Conservation (phyloP, 176 grass and related monocot genomes). For the Musa troglodytarum region DNA sequence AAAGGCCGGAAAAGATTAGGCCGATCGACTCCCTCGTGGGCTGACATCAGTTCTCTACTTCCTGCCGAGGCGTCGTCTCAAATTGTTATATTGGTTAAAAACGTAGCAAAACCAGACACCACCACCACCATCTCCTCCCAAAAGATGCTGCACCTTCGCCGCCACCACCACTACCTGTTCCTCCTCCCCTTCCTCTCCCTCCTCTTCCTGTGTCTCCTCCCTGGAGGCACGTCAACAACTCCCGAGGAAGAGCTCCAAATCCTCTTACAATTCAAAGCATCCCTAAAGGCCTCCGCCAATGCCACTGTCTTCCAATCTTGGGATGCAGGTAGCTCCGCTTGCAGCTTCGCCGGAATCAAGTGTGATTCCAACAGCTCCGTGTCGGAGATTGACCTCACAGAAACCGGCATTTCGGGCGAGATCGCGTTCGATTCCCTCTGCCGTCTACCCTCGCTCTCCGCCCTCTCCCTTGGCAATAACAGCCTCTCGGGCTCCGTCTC, state of each 20-base stretch:
- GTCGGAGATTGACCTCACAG: slow-evolving; percentile 1
- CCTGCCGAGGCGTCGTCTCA: not conserved
- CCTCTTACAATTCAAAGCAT: slow-evolving; percentile 46
- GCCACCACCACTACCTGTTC: not conserved
- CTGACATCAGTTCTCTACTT: not conserved
- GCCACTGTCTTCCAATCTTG: slow-evolving; percentile 41
- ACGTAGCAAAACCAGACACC: not conserved
- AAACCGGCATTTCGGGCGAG: not conserved
- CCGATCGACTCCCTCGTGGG: not conserved
- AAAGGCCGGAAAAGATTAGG: not conserved
- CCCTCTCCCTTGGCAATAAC: slow-evolving; percentile 52
- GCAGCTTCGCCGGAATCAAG: slow-evolving; percentile 46
- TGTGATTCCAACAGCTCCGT: slow-evolving; percentile 32
- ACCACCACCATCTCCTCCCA: not conserved
- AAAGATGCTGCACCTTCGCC: not conserved
- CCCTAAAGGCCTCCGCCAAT: slow-evolving; percentile 14
- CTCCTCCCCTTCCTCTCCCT: not conserved
- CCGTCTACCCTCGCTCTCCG: slow-evolving; percentile 23
- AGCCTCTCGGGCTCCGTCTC: slow-evolving; percentile 31
- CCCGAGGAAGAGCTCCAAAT: slow-evolving; percentile 24
- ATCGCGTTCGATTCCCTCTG: slow-evolving; percentile 44
- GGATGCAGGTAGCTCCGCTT: slow-evolving; percentile 15
- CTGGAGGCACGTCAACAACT: not conserved
- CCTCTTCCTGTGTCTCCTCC: not conserved
- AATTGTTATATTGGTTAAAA: not conserved